Percentiles rank a stretch among this genome's conserved stretches.
Evolutionary conservation across 306 rosid species (phyloP).

Genomic region (Acacia crassicarpa): DNA sequence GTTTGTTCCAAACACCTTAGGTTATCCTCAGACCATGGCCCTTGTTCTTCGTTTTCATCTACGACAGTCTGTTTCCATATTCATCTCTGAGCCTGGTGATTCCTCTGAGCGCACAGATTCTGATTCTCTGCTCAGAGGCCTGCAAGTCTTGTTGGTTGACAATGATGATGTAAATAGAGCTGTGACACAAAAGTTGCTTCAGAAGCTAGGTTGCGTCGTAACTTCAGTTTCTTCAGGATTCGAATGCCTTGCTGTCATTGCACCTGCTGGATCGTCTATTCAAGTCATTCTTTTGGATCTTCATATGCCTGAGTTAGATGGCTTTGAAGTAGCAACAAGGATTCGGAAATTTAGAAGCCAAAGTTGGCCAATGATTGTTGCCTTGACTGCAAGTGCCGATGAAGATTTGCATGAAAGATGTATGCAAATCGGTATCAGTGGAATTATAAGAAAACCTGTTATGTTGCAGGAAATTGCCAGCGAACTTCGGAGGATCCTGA

Average conservation of each 20-base stretch:
- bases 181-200: constrained; percentile 67
- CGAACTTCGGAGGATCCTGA: constrained; percentile 62
- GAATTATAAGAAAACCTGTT: constrained; percentile 70
- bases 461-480: constrained; percentile 58
- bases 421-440: constrained; percentile 66
- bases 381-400: constrained; percentile 59
- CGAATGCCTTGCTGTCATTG: constrained; percentile 64
- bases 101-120: constrained; percentile 53
- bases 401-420: constrained; percentile 71
- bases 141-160: constrained; percentile 73
- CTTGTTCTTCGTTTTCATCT: constrained; percentile 71
- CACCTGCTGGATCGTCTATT: constrained; percentile 47
- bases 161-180: constrained; percentile 66
- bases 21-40: constrained; percentile 65
- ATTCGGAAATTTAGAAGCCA: constrained; percentile 65
- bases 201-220: constrained; percentile 76
- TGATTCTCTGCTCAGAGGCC: constrained; percentile 59
- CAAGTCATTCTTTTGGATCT: constrained; percentile 72
- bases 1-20: constrained; percentile 63
- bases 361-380: constrained; percentile 74
- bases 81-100: constrained; percentile 60
- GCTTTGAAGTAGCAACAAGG: constrained; percentile 66
- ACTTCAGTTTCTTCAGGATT: constrained; percentile 71
- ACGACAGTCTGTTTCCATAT: constrained; percentile 45
- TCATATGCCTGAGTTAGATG: constrained; percentile 76